Evolutionary conservation across 768 basidiomycete species (phyloP), one percentile per base, ranked within the genome.

Genomic region (Hydnum rufescens): DNA sequence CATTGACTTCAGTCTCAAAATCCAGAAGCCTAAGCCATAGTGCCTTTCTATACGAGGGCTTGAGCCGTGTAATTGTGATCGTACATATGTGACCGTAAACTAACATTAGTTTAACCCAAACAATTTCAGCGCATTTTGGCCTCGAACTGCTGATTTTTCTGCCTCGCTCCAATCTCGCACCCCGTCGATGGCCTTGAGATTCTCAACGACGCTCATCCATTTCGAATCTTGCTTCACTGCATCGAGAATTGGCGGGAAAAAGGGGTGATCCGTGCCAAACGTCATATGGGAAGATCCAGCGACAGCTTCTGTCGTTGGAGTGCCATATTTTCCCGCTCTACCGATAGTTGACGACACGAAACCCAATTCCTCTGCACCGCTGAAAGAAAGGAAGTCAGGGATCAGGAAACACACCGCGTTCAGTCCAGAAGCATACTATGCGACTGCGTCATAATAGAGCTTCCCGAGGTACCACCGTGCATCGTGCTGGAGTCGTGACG

Each of bases 1-100:
- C 61, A 80, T 97, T 56, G 95, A 97, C 64, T 99, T 92, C 64
- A 95, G 89, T 60, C 71, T 99, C 60, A 97, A 97, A 74, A 81
- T 97, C 56, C 89, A 92, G 66, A 73, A 47, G n/a, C 44, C 55
- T 13, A 56, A 56, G 26, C 13, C 4, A 22, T 32, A 5, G 54
- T 50, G 31, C 6, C 13, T 47, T 16, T 28, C 44, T 16, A 47
- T 16, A 1, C n/a, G n/a, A n/a, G n/a, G n/a, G n/a, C n/a, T n/a
- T n/a, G n/a, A n/a, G n/a, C n/a, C n/a, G n/a, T n/a, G 44, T 8
- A 47, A 6, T 47, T 13, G 44, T 13, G n/a, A n/a, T n/a, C n/a
- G n/a, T n/a, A n/a, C n/a, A n/a, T n/a, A n/a, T n/a, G 19, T 8
- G 19, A 8, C 36, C 8, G 36, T 19, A 19, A 19, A 8, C 19